Evolutionary conservation across 805 yeast genomes (phyloP), one percentile per base, ranked within the genome.

Genomic region (Ogataea degrootiae): DNA sequence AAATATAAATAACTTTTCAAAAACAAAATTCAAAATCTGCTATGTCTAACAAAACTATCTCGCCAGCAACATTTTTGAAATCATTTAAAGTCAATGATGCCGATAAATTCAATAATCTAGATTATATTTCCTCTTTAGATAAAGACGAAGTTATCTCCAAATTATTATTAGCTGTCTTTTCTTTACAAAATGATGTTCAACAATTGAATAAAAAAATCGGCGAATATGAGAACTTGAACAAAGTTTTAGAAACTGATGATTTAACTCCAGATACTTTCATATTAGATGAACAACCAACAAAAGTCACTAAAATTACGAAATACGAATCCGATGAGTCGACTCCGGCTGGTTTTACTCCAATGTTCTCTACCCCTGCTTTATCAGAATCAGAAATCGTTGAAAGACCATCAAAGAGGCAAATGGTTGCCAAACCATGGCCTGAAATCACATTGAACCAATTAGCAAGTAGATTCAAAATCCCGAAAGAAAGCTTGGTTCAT

Each of bases 391-490:
- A 60, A 35, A 50, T 50, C 12, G 33, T 55, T 29, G 54, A 45
- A n/a, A 48, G 48, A 33, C 59, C 59, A 15, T 34, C 43, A 37
- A 56, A 52, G 26, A 55, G 52, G 47, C 54, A 54, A 40, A 52
- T 47, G 3, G 49, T 57, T 12, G 57, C 56, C 39, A 57, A 52
- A 42, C 65, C 65, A 14, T 61, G 64, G 64, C 60, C 60, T 6
- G 66, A 62, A 44, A 52, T 57, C 11, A 56, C 67, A 8, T 48
- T 61, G n/a, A 54, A 46, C 39, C 64, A 61, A 50, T 44, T 62
- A 26, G 66, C 65, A 2, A 49, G 50, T 12, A 50, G 61, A 47
- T 61, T 61, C 41, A 59, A 58, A 21, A 49, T 62, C 21, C 53
- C 67, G 7, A 56, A 54, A 37, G 59, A 57, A 15, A 54, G 50